Conservation (phyloP, 768 basidiomycete genomes). For the Sistotremastrum suecicum region DNA sequence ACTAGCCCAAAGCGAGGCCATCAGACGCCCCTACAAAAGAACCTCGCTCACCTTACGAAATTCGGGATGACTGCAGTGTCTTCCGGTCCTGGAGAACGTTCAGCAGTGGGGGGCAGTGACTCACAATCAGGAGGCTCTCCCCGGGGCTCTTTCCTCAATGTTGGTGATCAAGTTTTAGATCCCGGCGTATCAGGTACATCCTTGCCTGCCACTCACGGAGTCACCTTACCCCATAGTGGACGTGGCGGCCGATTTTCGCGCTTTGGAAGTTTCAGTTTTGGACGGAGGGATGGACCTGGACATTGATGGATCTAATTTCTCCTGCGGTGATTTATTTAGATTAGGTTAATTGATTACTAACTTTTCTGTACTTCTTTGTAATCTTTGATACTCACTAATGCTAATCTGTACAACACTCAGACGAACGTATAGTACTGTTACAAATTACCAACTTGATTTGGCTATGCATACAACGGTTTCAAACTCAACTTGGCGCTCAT, state of each 20-base stretch:
- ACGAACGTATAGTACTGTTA: no score
- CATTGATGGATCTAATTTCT: no score
- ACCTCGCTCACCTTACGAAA: constrained; percentile 66
- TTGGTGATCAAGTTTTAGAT: constrained; percentile 32
- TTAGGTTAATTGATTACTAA: no score
- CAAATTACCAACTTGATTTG: no score
- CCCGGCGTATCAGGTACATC: constrained; percentile 37
- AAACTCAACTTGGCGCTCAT: no score
- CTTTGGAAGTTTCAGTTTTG: constrained; percentile 62
- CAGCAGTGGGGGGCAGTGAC: constrained; percentile 29
- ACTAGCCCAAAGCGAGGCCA: constrained; percentile 12
- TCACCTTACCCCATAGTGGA: constrained; percentile 45
- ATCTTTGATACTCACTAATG: no score
- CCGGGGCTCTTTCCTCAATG: constrained; percentile 64
- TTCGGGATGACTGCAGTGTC: constrained; percentile 76
- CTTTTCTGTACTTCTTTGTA: no score
- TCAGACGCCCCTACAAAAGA: constrained; percentile 66
- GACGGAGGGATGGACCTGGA: constrained; percentile 26
- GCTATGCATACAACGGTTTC: no score
- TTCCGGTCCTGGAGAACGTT: constrained; percentile 53
- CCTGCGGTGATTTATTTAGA: no score
- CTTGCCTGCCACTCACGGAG: constrained; percentile 47
- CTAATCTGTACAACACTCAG: no score
- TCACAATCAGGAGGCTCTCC: constrained; percentile 53
- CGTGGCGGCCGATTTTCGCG: constrained; percentile 63